Conservation (phyloP, 1,139 yeast species). For the Entelexis sorbosivorans region DNA sequence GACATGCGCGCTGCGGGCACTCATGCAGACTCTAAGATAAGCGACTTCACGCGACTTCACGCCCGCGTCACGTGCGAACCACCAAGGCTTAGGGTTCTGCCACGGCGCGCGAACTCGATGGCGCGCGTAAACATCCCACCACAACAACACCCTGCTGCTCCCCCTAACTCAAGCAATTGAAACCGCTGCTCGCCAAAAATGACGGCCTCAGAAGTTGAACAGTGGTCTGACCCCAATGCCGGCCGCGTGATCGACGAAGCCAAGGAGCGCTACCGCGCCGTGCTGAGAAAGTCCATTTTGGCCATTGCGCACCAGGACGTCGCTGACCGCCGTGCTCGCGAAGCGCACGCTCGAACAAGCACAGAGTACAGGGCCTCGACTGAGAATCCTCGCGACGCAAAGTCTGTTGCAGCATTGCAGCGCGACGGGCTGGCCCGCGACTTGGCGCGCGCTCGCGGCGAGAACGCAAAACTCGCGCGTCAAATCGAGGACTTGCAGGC, state of each 20-base stretch:
- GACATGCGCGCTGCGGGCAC: too few species aligned
- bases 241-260: neutral
- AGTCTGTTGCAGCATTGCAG: conserved; percentile 2
- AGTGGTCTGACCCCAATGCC: neutral
- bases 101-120: too few species aligned
- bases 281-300: neutral
- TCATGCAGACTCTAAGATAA: too few species aligned
- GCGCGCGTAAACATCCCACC: neutral
- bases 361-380: neutral
- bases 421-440: conserved; percentile 2
- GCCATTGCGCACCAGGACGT: neutral
- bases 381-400: neutral
- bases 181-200: too few species aligned
- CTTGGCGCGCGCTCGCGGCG: neutral
- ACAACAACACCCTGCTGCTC: neutral
- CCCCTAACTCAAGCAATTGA: too few species aligned
- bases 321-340: neutral
- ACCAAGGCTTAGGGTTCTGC: too few species aligned
- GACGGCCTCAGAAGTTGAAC: neutral
- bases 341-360: neutral
- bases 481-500: neutral
- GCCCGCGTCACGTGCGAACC: too few species aligned
- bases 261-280: conserved; percentile 2
- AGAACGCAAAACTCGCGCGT: neutral
- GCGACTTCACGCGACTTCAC: too few species aligned